These are phyloP conservation scores for Funneliformis geosporum DNA, from an alignment of 192 early-diverging fungal genomes.

Conservation along the genomic window DNA sequence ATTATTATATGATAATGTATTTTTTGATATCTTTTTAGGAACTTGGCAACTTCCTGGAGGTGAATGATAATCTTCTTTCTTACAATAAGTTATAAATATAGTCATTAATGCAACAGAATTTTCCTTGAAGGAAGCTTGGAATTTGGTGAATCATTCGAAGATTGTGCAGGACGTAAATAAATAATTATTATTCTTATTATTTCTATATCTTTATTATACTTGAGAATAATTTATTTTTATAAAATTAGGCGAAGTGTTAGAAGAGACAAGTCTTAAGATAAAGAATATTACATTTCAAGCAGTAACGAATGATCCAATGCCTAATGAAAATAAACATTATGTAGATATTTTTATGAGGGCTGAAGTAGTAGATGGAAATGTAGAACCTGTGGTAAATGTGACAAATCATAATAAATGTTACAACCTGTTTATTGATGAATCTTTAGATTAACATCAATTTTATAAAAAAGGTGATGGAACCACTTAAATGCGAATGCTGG, in stretches of 20 bases:
- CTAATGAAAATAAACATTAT: conserved; percentile 48
- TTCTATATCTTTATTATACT: neutral
- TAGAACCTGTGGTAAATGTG: conserved; percentile 22
- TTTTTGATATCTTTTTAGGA: conserved; percentile 8
- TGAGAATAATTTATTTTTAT: neutral
- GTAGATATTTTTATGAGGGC: conserved; percentile 51
- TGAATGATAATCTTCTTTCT: neutral
- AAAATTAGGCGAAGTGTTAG: conserved; percentile 38
- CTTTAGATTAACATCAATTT: neutral
- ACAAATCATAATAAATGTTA: neutral
- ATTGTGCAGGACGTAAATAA: conserved; percentile 45
- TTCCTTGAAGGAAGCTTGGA: conserved; percentile 44
- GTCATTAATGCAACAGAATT: neutral
- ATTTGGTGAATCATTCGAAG: conserved; percentile 47
- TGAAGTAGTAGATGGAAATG: conserved; percentile 29
- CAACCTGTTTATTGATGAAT: neutral
- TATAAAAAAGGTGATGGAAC: conserved; percentile 38
- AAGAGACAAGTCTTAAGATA: conserved; percentile 47
- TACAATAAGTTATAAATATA: neutral
- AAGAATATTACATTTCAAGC: conserved; percentile 35
- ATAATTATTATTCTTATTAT: conserved; percentile 1
- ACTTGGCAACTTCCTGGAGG: conserved; percentile 50
- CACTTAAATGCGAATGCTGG: conserved; percentile 51
- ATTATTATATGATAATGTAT: neutral
- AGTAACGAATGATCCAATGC: conserved; percentile 45